phyloP scores from a whole-genome alignment of 2,329 filamentous ascomycete genomes.

The Ascocoryne sarcoides region DNA sequence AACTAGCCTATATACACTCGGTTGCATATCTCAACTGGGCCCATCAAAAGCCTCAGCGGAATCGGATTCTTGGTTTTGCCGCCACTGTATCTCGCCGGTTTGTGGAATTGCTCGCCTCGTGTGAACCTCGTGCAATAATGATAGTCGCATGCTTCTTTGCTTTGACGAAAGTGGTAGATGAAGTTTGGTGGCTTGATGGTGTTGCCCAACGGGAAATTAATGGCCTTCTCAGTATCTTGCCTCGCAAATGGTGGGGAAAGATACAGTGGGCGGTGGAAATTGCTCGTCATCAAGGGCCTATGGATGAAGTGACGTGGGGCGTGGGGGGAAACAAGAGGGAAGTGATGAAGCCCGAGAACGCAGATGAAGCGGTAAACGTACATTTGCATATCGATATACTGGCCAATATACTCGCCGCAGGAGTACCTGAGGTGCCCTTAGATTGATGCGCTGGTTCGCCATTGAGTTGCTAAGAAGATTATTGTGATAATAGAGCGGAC shows the following conservation, averaged over 20 bases:
- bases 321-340: conserved; percentile 1
- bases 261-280: conserved; percentile 27
- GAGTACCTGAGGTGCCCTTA: conserved; percentile 12
- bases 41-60: conserved; percentile 49
- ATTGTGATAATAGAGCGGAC: too few relatives aligned
- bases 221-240: conserved; percentile 33
- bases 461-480: too few relatives aligned
- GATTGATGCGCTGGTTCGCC: conserved; percentile 22
- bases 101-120: conserved; percentile 49
- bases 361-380: conserved; percentile 5
- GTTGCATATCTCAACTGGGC: conserved; percentile 61
- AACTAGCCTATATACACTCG: conserved; percentile 53
- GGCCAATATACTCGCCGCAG: conserved; percentile 18
- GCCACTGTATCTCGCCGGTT: conserved; percentile 54
- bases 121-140: conserved; percentile 34
- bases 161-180: conserved; percentile 22
- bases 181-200: conserved; percentile 59
- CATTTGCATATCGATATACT: conserved; percentile 22
- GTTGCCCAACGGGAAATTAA: conserved; percentile 58
- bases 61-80: conserved; percentile 53
- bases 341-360: conserved; percentile 4
- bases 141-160: conserved; percentile 27
- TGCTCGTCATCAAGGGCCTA: conserved; percentile 21
- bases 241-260: conserved; percentile 24
- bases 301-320: conserved; percentile 26